Conservation (phyloP, 306 rosid genomes). For the Lagenaria siceraria region DNA sequence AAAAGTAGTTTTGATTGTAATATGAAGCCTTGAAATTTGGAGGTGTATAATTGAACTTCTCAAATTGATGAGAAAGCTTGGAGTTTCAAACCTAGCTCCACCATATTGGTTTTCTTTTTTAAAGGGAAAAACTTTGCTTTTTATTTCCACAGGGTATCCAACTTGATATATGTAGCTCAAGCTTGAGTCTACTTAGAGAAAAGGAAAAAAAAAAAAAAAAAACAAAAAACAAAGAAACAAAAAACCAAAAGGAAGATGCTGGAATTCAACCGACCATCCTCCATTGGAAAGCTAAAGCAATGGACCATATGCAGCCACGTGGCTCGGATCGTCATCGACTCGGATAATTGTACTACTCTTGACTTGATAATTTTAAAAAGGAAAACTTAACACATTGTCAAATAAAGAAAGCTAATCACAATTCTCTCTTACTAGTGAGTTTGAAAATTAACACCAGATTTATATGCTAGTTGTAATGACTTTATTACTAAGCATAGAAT, state of each 20-base stretch:
- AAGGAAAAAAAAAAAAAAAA: not conserved
- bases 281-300: constrained; percentile 60
- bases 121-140: constrained; percentile 10
- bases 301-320: constrained; percentile 52
- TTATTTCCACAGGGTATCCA: constrained; percentile 12
- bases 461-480: not conserved
- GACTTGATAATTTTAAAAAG: constrained; percentile 7
- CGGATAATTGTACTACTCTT: constrained; percentile 19
- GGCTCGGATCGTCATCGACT: constrained; percentile 30
- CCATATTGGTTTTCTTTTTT: not conserved
- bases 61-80: not conserved
- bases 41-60: not conserved
- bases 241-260: constrained; percentile 48
- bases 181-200: constrained; percentile 14
- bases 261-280: constrained; percentile 79
- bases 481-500: not conserved
- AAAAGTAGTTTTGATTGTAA: not conserved
- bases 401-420: not conserved
- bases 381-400: not conserved
- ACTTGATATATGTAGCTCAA: constrained; percentile 18
- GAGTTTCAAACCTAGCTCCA: constrained; percentile 1
- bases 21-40: not conserved
- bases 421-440: not conserved
- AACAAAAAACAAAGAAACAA: not conserved
- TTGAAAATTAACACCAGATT: not conserved